Evolutionary conservation across 2,329 filamentous ascomycete species (phyloP), one percentile per base, ranked within the genome.

Genomic region (Nakataea oryzae): DNA sequence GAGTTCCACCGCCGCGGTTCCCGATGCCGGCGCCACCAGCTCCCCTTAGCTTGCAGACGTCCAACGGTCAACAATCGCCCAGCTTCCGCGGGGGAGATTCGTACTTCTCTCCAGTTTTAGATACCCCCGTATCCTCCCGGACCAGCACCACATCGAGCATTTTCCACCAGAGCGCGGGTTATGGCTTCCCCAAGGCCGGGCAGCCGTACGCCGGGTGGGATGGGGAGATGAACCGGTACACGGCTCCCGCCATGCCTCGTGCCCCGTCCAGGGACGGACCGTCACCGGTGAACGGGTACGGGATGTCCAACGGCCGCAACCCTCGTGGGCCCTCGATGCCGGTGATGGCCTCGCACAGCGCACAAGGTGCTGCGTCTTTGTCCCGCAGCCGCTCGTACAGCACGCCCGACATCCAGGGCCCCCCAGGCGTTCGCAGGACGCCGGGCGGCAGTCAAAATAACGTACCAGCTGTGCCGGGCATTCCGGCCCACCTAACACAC

Each of bases 101-200:
- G 3, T 97, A 97, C 75, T 99, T 99, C 74, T 97, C 93, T 0
- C 95, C 95, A 0, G 83, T 88, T 2, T 83, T 82, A 41, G 93
- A 97, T 62, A 91, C 90, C 0, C 90, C 90, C 12, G 86, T 86
- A 56, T 91, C 88, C 17, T 88, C 88, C 28, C 83, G 90, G 59
- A 88, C 89, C 9, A 93, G 89, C 72, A 86, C 86, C 1, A 82
- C 90, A 6, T 91, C 90, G 54, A 85, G 86, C 57, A 87, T 92
- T 71, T 96, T 92, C 69, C 71, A 74, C 1, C 70, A 74, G 1
- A 74, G 75, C n/a, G 73, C 74, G 3, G 73, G 74, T 26, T 84
- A 82, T 66, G 85, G 86, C 1, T 96, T 96, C 70, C 87, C 91
- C 60, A 88, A 92, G 65, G 85, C 90, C 66, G 81, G 80, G 13